Evolutionary conservation across 2,329 filamentous ascomycete genomes (phyloP).

Genomic region (Monilinia vaccinii-corymbosi): DNA sequence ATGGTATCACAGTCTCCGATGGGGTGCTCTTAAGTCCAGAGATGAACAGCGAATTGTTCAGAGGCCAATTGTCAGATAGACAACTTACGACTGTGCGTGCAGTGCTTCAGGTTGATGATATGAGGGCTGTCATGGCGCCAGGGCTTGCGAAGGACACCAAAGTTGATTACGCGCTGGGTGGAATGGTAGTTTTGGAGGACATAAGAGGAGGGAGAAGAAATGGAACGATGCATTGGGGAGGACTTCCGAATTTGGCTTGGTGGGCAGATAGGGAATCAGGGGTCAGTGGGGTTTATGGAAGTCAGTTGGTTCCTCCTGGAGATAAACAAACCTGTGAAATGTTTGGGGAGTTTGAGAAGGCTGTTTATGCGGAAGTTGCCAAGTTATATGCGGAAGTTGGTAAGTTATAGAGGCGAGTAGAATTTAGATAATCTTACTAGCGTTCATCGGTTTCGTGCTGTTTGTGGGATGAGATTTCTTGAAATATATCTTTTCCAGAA

Average conservation of each 20-base stretch:
- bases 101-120: neutral
- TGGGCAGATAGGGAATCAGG: constrained; percentile 34
- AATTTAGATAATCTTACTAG: neutral
- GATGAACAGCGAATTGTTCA: constrained; percentile 12
- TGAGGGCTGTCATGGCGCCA: neutral
- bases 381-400: neutral
- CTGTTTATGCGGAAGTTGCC: constrained; percentile 29
- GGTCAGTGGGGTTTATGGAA: constrained; percentile 34
- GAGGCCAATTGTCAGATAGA: constrained; percentile 3
- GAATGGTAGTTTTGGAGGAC: constrained; percentile 4
- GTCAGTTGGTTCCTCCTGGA: constrained; percentile 35
- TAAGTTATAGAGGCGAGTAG: neutral
- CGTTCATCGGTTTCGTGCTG: neutral
- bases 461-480: neutral
- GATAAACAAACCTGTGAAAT: constrained; percentile 31
- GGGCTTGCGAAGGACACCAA: neutral
- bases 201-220: neutral
- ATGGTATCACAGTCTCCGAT: constrained; percentile 11
- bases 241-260: constrained; percentile 39
- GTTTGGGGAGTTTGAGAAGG: constrained; percentile 32
- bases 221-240: constrained; percentile 32
- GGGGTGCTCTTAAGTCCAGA: constrained; percentile 1
- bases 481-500: neutral
- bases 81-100: neutral
- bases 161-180: constrained; percentile 3